Conservation (phyloP, 495 filamentous ascomycete genomes). For the Aspergillus panamensis region DNA sequence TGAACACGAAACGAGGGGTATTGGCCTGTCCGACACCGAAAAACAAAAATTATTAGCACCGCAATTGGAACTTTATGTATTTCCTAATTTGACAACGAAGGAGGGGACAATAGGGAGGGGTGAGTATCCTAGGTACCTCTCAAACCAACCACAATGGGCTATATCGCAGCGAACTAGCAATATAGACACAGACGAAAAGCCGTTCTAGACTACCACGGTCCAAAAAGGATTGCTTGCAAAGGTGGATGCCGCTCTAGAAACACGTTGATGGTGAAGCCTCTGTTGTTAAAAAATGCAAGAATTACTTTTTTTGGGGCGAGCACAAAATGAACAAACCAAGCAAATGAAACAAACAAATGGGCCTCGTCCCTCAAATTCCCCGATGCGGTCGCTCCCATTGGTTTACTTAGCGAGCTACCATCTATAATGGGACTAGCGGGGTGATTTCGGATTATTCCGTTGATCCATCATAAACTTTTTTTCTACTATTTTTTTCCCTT, state of each 20-base stretch:
- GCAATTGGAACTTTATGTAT: conserved; percentile 7
- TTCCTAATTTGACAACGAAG: conserved; percentile 8
- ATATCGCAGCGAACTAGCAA: not conserved
- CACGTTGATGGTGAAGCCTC: conserved; percentile 6
- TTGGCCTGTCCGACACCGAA: conserved; percentile 2
- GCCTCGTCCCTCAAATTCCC: not conserved
- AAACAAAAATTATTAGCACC: not conserved
- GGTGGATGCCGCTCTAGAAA: conserved; percentile 3
- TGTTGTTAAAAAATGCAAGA: conserved; percentile 19
- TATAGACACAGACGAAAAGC: not conserved
- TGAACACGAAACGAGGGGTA: conserved; percentile 1
- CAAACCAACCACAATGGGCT: not conserved
- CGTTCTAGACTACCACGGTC: not conserved
- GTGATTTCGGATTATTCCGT: not conserved
- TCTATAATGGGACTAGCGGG: not conserved
- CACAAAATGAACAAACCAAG: conserved; percentile 29
- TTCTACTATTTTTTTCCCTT: conserved; percentile 11
- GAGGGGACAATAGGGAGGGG: not conserved
- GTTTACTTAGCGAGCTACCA: conserved; percentile 21
- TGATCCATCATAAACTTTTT: conserved; percentile 2
- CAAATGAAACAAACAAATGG: conserved; percentile 24
- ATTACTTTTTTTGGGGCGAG: conserved; percentile 17
- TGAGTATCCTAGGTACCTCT: not conserved
- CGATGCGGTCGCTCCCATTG: conserved; percentile 7
- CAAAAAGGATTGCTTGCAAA: not conserved